Evolutionary conservation across 495 filamentous ascomycete genomes (phyloP).

Genomic region (Neurospora tetraspora): DNA sequence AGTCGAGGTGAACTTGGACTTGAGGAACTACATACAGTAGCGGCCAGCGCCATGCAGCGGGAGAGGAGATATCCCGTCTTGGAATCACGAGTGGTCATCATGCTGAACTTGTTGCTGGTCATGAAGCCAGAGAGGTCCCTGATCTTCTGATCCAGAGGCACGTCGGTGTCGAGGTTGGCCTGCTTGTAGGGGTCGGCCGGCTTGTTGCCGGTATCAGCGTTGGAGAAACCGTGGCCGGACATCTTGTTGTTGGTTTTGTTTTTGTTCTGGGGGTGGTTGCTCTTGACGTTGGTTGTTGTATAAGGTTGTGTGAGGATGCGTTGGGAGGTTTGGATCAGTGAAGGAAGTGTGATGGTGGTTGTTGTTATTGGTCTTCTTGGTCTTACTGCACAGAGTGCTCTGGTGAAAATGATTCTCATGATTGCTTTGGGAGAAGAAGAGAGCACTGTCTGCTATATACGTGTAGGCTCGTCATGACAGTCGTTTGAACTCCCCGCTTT

Average conservation of each 20-base stretch:
- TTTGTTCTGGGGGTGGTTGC: not conserved
- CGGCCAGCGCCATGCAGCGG: conserved; percentile 83
- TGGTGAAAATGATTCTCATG: not conserved
- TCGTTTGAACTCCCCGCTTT: not conserved
- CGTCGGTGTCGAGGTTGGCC: conserved; percentile 54
- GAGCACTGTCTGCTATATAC: not conserved
- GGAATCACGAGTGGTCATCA: conserved; percentile 57
- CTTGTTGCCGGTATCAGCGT: conserved; percentile 47
- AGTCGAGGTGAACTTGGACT: not conserved
- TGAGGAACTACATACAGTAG: conserved; percentile 46
- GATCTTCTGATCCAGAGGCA: conserved; percentile 64
- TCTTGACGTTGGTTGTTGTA: not conserved
- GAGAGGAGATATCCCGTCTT: conserved; percentile 53
- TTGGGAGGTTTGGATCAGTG: not conserved
- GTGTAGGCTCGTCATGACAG: not conserved
- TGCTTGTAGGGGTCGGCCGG: conserved; percentile 70
- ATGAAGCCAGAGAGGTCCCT: conserved; percentile 64
- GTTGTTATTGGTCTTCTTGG: not conserved
- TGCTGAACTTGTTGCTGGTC: conserved; percentile 64
- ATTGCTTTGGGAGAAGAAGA: not conserved
- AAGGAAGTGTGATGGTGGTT: not conserved
- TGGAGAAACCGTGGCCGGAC: conserved; percentile 34
- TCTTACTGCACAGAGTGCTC: not conserved
- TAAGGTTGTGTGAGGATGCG: not conserved
- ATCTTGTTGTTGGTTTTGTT: conserved; percentile 8